phyloP scores from a whole-genome alignment of 2,329 filamentous ascomycete genomes.

The Aspergillus sp. region DNA sequence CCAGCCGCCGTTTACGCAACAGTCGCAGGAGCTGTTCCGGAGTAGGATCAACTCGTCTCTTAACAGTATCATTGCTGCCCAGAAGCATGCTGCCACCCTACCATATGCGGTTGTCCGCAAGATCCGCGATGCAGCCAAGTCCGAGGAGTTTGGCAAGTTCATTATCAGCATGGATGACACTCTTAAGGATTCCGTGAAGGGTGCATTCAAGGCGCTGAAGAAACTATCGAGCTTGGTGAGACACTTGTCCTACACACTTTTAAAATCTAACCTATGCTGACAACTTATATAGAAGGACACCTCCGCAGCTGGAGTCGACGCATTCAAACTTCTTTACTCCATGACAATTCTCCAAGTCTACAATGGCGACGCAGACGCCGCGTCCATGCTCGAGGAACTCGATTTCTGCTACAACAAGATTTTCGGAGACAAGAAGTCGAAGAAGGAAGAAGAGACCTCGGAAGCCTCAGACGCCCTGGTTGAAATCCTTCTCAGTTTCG shows the following conservation, averaged over 20 bases:
- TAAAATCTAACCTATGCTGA: conserved; percentile 23
- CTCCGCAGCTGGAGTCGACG: conserved; percentile 49
- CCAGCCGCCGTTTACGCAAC: conserved; percentile 47
- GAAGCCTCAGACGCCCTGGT: conserved; percentile 69
- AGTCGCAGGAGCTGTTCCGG: conserved; percentile 53
- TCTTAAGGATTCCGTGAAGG: conserved; percentile 43
- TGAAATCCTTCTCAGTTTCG: conserved; percentile 86
- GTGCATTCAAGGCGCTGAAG: conserved; percentile 43
- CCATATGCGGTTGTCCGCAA: conserved; percentile 42
- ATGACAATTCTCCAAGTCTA: conserved; percentile 86
- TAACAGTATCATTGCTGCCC: conserved; percentile 49
- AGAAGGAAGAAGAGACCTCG: conserved; percentile 49
- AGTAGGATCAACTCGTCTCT: conserved; percentile 57
- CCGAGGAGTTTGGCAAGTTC: conserved; percentile 39
- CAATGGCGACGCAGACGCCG: conserved; percentile 81
- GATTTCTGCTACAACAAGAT: conserved; percentile 70
- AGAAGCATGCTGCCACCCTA: conserved; percentile 36
- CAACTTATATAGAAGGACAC: conserved; percentile 50
- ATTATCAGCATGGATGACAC: conserved; percentile 51
- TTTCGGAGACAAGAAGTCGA: conserved; percentile 50
- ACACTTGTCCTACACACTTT: neutral
- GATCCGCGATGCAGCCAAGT: conserved; percentile 40
- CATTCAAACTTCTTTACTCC: conserved; percentile 77
- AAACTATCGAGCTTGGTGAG: conserved; percentile 39
- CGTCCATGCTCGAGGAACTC: conserved; percentile 80